phyloP scores from a whole-genome alignment of 345 rosid species.

The Citrus maxima region DNA sequence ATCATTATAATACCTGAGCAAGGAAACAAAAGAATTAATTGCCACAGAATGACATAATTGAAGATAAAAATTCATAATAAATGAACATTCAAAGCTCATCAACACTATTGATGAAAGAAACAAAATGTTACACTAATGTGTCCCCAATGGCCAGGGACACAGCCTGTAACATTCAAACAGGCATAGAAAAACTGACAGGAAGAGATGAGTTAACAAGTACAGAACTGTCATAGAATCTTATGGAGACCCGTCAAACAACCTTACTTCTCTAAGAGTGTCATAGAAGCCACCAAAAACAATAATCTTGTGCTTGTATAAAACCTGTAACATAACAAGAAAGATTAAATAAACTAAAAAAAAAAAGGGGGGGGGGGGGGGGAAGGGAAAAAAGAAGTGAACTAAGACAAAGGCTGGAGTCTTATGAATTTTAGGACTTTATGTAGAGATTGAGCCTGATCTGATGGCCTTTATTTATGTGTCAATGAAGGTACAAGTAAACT shows the following conservation, averaged over 20 bases:
- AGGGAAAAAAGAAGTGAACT: background rate
- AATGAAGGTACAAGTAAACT: background rate
- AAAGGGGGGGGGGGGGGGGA: background rate
- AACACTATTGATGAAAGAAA: background rate
- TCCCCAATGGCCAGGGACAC: background rate
- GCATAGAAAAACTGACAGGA: background rate
- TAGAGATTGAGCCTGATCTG: background rate
- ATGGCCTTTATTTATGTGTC: background rate
- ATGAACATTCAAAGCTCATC: background rate
- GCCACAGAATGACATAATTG: background rate
- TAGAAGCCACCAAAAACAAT: constrained; percentile 96
- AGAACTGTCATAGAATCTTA: background rate
- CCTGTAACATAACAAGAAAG: constrained; percentile 46
- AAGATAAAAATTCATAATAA: background rate
- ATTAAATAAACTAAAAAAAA: background rate
- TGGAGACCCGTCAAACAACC: constrained; percentile 53
- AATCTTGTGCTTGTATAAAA: constrained; percentile 90
- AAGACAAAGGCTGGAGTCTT: background rate
- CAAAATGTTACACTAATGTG: constrained; percentile 1
- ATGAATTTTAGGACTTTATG: background rate
- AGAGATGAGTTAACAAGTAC: constrained; percentile 3
- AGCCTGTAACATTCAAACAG: background rate
- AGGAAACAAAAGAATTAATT: constrained; percentile 3
- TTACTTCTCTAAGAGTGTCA: constrained; percentile 98
- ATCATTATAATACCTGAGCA: constrained; percentile 83